Evolutionary conservation across 331 rosid species (phyloP).

Genomic region (Rhamnella rubrinervis): DNA sequence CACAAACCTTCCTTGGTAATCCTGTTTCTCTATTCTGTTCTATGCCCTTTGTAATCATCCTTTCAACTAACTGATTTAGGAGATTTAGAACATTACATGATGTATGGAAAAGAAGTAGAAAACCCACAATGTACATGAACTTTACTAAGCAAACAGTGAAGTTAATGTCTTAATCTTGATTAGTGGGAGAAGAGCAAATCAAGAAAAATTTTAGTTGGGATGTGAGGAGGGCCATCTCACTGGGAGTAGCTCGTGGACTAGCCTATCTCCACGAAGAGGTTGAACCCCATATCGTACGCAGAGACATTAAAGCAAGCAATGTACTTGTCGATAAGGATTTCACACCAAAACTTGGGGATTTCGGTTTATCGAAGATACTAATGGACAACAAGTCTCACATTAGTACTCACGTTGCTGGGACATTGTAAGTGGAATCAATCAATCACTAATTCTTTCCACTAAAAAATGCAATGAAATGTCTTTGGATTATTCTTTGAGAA

Average conservation of each 20-base stretch:
- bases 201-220: constrained; percentile 67
- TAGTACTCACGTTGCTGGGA: constrained; percentile 91
- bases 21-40: neutral
- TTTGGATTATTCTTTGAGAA: constrained; percentile 11
- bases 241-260: constrained; percentile 81
- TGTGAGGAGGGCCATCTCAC: constrained; percentile 46
- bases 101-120: too few relatives aligned
- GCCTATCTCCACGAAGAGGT: constrained; percentile 74
- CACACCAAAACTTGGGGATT: constrained; percentile 73
- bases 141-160: neutral
- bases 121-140: too few relatives aligned
- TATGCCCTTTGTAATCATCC: too few relatives aligned
- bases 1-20: constrained; percentile 59
- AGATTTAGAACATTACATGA: too few relatives aligned
- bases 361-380: constrained; percentile 71
- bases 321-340: constrained; percentile 74
- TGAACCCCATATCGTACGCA: constrained; percentile 69
- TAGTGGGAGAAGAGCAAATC: constrained; percentile 55
- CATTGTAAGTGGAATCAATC: constrained; percentile 60
- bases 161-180: constrained; percentile 23
- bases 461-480: neutral
- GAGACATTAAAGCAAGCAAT: constrained; percentile 86
- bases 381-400: constrained; percentile 62
- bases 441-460: neutral
- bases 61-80: too few relatives aligned